phyloP scores from a whole-genome alignment of 2,329 filamentous ascomycete species.

The Xylaria arbuscula region DNA sequence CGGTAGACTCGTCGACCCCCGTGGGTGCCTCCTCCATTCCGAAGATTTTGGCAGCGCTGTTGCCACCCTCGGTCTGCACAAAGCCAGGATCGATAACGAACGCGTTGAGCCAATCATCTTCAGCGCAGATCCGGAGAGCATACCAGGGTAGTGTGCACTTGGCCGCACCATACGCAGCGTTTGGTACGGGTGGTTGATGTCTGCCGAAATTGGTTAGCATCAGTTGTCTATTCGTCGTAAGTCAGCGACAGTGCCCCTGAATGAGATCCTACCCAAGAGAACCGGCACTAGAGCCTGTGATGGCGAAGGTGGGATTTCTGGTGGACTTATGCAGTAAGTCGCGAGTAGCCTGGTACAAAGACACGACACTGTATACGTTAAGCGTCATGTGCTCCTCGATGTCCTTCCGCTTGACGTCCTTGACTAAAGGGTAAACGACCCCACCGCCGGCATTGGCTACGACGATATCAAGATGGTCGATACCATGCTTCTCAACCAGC shows the following conservation, averaged over 20 bases:
- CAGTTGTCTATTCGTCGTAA: too few relatives aligned
- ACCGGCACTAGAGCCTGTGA: background rate
- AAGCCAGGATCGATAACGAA: background rate
- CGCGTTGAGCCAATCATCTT: background rate
- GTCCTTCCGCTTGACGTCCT: background rate
- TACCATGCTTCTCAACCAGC: background rate
- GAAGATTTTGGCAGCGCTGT: background rate
- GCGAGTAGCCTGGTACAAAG: background rate
- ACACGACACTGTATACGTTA: background rate
- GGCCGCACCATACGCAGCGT: background rate
- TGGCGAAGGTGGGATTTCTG: background rate
- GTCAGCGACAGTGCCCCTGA: too few relatives aligned
- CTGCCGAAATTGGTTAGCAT: background rate
- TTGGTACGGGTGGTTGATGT: background rate
- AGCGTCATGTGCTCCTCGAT: background rate
- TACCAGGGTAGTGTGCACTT: background rate
- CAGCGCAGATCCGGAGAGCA: background rate
- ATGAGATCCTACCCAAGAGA: background rate
- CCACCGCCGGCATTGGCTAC: background rate
- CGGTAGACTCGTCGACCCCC: background rate
- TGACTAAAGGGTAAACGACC: background rate
- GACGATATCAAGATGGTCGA: background rate
- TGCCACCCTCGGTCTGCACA: background rate
- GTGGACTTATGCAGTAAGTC: background rate
- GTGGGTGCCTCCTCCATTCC: background rate